phyloP scores from a whole-genome alignment of 441 rosid species.

The Melastoma candidum region DNA sequence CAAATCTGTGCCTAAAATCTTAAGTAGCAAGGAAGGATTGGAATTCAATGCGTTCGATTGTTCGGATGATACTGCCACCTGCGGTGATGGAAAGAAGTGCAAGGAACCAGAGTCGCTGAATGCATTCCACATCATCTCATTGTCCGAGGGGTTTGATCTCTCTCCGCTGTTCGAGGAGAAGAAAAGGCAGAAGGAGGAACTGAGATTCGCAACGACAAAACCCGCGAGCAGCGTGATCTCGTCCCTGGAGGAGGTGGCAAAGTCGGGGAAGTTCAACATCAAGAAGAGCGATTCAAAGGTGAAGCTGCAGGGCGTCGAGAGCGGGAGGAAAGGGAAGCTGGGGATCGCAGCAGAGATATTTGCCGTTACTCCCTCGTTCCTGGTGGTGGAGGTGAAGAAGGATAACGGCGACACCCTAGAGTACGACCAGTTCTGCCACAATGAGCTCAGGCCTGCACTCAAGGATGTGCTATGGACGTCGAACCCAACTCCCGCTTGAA shows the following conservation, averaged over 20 bases:
- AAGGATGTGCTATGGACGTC: slow-evolving; percentile 13
- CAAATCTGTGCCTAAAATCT: not conserved
- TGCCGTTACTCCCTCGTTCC: slow-evolving; percentile 9
- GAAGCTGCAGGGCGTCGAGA: slow-evolving; percentile 8
- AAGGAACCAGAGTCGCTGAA: slow-evolving; percentile 12
- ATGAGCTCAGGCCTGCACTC: slow-evolving; percentile 14
- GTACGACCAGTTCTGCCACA: slow-evolving; percentile 14
- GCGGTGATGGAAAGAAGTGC: not conserved
- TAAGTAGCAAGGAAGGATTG: slow-evolving; percentile 1
- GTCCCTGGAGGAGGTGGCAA: slow-evolving; percentile 16
- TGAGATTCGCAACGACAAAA: slow-evolving; percentile 15
- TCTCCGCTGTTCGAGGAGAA: slow-evolving; percentile 16
- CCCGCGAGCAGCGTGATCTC: slow-evolving; percentile 16
- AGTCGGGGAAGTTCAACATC: slow-evolving; percentile 12
- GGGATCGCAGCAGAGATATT: slow-evolving; percentile 15
- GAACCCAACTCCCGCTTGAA: slow-evolving; percentile 5
- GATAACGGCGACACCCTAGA: slow-evolving; percentile 14
- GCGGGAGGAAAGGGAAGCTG: slow-evolving; percentile 16
- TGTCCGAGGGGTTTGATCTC: slow-evolving; percentile 14
- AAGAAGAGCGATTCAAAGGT: slow-evolving; percentile 10
- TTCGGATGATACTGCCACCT: not conserved
- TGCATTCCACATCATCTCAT: slow-evolving; percentile 17
- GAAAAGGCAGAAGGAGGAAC: slow-evolving; percentile 13
- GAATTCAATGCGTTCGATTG: not conserved
- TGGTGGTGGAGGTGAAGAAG: slow-evolving; percentile 18